Conservation (phyloP, 139 green algal genomes). For the Deuterostichococcus epilithicus region DNA sequence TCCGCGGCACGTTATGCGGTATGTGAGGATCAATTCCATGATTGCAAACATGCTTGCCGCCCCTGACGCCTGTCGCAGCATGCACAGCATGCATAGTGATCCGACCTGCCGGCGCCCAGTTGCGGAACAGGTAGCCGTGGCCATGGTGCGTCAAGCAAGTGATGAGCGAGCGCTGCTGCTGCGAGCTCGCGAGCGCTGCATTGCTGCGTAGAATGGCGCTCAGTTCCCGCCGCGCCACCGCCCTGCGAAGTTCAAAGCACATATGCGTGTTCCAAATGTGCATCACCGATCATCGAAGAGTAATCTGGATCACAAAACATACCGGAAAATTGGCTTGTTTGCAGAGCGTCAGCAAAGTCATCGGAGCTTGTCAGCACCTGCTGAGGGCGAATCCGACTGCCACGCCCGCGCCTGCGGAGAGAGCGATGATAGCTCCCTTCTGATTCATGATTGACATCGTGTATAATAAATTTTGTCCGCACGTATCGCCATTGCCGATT, state of each 20-base stretch:
- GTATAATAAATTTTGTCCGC: no score
- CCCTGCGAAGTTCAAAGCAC: background rate
- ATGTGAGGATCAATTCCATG: no score
- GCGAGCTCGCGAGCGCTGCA: background rate
- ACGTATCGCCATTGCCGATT: no score
- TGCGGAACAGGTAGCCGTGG: conserved; percentile 17
- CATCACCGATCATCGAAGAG: background rate
- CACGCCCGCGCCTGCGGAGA: background rate
- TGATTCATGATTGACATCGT: conserved; percentile 1
- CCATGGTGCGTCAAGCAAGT: background rate
- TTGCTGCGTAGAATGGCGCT: background rate
- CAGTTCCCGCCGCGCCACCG: background rate
- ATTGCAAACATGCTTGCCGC: background rate
- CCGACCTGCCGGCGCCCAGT: conserved; percentile 22
- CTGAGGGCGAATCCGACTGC: background rate
- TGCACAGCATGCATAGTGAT: background rate
- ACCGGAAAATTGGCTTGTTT: no score
- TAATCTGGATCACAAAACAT: no score
- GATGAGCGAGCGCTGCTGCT: conserved; percentile 1
- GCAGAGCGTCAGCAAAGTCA: background rate
- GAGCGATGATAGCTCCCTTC: background rate
- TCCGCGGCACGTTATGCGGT: background rate
- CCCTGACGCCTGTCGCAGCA: background rate
- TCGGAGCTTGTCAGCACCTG: background rate
- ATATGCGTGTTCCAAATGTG: no score